phyloP scores from a whole-genome alignment of 176 grass and related monocot species.

The Cenchrus americanus region DNA sequence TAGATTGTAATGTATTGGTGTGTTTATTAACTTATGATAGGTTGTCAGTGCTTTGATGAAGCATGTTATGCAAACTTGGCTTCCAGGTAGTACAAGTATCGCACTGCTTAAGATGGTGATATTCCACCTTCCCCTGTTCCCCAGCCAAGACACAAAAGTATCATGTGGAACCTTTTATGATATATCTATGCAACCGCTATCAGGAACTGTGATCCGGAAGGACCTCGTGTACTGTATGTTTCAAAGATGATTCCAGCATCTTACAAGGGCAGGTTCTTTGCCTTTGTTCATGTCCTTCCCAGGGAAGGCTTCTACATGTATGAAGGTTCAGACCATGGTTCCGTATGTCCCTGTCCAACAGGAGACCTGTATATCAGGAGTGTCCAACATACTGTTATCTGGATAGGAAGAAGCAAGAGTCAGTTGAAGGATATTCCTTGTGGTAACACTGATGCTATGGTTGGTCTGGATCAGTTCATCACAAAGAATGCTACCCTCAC shows the following conservation, averaged over 20 bases:
- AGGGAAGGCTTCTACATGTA: slow-evolving; percentile 73
- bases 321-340: slow-evolving; percentile 54
- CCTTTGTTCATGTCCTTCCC: slow-evolving; percentile 59
- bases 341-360: too few species aligned
- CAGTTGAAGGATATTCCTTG: too few species aligned
- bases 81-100: slow-evolving; percentile 85
- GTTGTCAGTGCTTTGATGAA: slow-evolving; percentile 86
- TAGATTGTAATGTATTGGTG: background rate
- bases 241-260: slow-evolving; percentile 97
- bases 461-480: too few species aligned
- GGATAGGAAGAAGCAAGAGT: too few species aligned
- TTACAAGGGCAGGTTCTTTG: slow-evolving; percentile 73
- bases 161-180: slow-evolving; percentile 91
- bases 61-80: slow-evolving; percentile 87
- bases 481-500: too few species aligned
- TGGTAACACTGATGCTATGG: too few species aligned
- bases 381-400: too few species aligned
- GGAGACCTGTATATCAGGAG: too few species aligned
- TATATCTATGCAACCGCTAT: slow-evolving; percentile 76
- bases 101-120: slow-evolving; percentile 95
- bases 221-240: slow-evolving; percentile 88
- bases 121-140: slow-evolving; percentile 67
- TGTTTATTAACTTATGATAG: background rate
- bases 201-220: slow-evolving; percentile 86
- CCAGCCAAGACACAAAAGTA: slow-evolving; percentile 69